phyloP scores from a whole-genome alignment of 176 grass and related monocot genomes.

The Musa troglodytarum region DNA sequence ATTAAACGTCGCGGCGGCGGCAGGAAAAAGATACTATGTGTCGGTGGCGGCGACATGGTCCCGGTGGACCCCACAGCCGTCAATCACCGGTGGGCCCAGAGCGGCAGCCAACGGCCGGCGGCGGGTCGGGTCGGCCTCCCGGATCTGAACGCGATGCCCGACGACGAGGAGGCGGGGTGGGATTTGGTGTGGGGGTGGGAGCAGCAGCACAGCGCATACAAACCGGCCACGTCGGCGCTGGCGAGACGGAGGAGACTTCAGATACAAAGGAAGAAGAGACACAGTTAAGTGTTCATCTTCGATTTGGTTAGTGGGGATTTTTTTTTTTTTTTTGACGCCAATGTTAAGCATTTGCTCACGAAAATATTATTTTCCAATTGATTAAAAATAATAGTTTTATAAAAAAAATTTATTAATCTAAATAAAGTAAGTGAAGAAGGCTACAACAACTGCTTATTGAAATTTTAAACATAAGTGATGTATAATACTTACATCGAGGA shows the following conservation, averaged over 20 bases:
- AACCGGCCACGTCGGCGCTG: constrained; percentile 3
- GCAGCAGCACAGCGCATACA: not conserved
- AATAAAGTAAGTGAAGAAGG: no score
- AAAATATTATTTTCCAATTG: no score
- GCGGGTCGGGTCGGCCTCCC: not conserved
- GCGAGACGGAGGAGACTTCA: not conserved
- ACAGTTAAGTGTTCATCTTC: no score
- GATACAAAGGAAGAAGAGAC: not conserved
- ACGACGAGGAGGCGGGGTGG: not conserved
- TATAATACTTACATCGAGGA: no score
- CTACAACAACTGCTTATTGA: no score
- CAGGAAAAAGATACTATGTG: not conserved
- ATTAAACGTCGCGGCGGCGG: not conserved
- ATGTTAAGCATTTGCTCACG: no score
- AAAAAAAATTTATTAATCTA: no score
- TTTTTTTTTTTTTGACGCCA: no score
- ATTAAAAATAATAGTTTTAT: no score
- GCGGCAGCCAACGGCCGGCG: not conserved
- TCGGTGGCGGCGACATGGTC: not conserved
- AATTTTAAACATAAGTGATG: no score
- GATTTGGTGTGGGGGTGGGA: not conserved
- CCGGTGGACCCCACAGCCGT: not conserved
- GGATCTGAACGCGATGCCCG: not conserved
- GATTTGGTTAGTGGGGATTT: no score
- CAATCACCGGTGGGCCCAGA: not conserved